A percentile compares a stretch with the other conserved stretches of the same genome.
Conservation (phyloP, 2,329 filamentous ascomycete genomes). For the Alternaria sp. region DNA sequence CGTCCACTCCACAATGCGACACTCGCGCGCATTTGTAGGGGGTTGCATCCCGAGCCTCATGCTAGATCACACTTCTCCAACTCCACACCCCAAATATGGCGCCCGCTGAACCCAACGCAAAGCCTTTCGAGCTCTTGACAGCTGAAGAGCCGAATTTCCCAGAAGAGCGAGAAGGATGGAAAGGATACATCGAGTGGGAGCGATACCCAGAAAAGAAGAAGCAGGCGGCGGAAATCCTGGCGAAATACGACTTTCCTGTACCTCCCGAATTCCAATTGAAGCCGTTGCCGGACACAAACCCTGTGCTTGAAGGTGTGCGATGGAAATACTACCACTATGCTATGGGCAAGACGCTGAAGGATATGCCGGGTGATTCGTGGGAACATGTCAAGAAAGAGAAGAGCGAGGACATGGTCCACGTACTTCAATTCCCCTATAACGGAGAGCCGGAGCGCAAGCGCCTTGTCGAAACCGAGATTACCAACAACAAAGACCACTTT, state of each 20-base stretch:
- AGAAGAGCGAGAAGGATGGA: slow-evolving; percentile 56
- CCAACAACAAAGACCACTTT: slow-evolving; percentile 68
- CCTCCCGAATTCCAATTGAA: slow-evolving; percentile 54
- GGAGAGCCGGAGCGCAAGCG: slow-evolving; percentile 57
- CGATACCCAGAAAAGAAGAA: slow-evolving; percentile 70
- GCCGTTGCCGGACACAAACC: slow-evolving; percentile 53
- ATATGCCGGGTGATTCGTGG: slow-evolving; percentile 63
- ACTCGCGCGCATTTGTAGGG: neutral
- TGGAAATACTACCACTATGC: slow-evolving; percentile 58
- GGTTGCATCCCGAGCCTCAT: neutral
- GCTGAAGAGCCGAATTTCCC: slow-evolving; percentile 45
- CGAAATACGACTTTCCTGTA: slow-evolving; percentile 58
- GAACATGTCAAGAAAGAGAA: slow-evolving; percentile 55
- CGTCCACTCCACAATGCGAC: neutral
- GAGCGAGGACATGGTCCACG: slow-evolving; percentile 55
- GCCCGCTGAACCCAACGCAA: slow-evolving; percentile 40
- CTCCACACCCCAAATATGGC: slow-evolving; percentile 28
- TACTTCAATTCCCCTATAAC: slow-evolving; percentile 57
- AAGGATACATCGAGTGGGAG: slow-evolving; percentile 61
- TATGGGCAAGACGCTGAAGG: slow-evolving; percentile 46
- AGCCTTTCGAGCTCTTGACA: slow-evolving; percentile 34
- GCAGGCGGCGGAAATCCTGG: slow-evolving; percentile 63
- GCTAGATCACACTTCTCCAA: neutral
- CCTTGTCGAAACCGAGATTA: slow-evolving; percentile 65
- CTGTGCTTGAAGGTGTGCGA: slow-evolving; percentile 53